Conservation (phyloP, 2,329 filamentous ascomycete species). For the Pseudogymnoascus sp. region DNA sequence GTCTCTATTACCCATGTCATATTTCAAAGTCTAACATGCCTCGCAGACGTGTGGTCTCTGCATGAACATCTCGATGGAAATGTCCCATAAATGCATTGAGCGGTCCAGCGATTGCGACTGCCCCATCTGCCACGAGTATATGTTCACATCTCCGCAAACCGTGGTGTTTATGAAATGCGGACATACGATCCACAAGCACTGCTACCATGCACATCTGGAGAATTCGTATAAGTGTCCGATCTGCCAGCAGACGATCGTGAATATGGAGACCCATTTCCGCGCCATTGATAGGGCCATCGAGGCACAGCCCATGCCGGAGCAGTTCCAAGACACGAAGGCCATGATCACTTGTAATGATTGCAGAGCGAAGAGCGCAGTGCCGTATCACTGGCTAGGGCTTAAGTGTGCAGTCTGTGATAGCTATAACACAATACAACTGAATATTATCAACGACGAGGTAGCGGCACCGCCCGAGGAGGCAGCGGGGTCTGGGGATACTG, state of each 20-base stretch:
- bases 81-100: constrained; percentile 87
- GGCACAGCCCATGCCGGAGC: constrained; percentile 81
- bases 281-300: constrained; percentile 83
- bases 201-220: constrained; percentile 80
- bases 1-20: constrained; percentile 13
- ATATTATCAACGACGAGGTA: constrained; percentile 42
- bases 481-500: constrained; percentile 17
- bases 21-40: constrained; percentile 1
- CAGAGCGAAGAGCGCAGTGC: constrained; percentile 73
- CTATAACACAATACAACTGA: constrained; percentile 60
- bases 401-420: constrained; percentile 71
- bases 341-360: constrained; percentile 93
- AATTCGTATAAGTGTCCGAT: constrained; percentile 93
- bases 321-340: constrained; percentile 71
- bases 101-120: constrained; percentile 91
- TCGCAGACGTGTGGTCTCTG: constrained; percentile 79
- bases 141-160: constrained; percentile 82
- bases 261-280: constrained; percentile 93
- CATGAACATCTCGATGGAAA: constrained; percentile 78
- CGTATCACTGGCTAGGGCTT: constrained; percentile 89
- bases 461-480: constrained; percentile 18
- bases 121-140: constrained; percentile 91
- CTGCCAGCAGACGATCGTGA: constrained; percentile 91
- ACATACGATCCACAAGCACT: constrained; percentile 87
- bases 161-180: constrained; percentile 95